A percentile compares a stretch with the other conserved stretches of the same genome.
These are phyloP conservation scores for Hypoxylon subgilvum DNA, from an alignment of 495 filamentous ascomycete genomes.

Conservation along the genomic window DNA sequence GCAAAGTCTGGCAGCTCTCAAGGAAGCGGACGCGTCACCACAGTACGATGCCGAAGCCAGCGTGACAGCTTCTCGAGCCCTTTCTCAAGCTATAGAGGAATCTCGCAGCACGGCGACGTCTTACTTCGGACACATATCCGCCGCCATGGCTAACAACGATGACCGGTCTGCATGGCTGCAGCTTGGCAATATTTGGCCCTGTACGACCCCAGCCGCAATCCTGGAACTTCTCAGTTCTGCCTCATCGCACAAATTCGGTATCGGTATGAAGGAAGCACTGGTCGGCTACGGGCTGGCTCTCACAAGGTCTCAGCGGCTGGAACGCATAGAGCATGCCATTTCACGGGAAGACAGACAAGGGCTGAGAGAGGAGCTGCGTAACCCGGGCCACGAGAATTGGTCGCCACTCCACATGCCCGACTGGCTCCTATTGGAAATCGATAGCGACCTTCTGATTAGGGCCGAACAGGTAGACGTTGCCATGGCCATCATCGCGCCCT, in stretches of 20 bases:
- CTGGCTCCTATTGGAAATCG: constrained; percentile 66
- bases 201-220: constrained; percentile 53
- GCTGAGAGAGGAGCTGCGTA: constrained; percentile 46
- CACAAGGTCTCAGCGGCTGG: constrained; percentile 53
- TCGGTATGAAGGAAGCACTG: constrained; percentile 52
- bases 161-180: constrained; percentile 54
- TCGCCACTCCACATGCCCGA: constrained; percentile 51
- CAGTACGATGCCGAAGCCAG: constrained; percentile 2
- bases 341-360: constrained; percentile 27
- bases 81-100: constrained; percentile 35
- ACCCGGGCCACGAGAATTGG: constrained; percentile 62
- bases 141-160: constrained; percentile 41
- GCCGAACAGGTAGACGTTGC: constrained; percentile 61
- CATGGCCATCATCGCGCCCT: constrained; percentile 55
- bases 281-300: constrained; percentile 50
- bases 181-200: constrained; percentile 59
- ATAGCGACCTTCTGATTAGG: constrained; percentile 59
- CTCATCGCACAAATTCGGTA: constrained; percentile 39
- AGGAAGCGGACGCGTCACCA: constrained; percentile 4
- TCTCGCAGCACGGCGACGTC: constrained; percentile 17
- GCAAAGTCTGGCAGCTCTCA: constrained; percentile 43
- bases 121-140: constrained; percentile 30
- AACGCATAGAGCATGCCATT: constrained; percentile 44
- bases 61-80: constrained; percentile 2
- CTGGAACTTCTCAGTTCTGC: constrained; percentile 60